phyloP scores from a whole-genome alignment of 2,329 filamentous ascomycete species.

The Colletotrichum cuscutae region DNA sequence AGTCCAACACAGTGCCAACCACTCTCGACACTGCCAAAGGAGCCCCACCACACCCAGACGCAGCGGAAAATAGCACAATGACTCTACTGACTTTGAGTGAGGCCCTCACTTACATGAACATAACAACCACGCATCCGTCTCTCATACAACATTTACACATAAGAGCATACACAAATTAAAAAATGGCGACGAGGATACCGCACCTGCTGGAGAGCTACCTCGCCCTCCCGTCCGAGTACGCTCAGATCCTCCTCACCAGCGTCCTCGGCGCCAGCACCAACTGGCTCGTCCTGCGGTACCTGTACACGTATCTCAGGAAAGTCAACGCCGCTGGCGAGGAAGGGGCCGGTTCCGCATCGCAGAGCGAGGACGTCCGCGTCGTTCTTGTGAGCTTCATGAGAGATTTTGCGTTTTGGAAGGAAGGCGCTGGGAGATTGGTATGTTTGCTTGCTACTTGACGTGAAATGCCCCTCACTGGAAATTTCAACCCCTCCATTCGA shows the following conservation, averaged over 20 bases:
- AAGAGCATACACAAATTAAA: not conserved
- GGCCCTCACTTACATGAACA: not conserved
- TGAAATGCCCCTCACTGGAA: not conserved
- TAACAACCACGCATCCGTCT: not conserved
- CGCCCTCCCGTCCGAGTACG: slow-evolving; percentile 64
- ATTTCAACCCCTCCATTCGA: slow-evolving; percentile 2
- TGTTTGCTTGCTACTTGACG: slow-evolving; percentile 39
- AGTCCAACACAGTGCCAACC: not conserved
- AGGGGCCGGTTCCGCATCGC: not conserved
- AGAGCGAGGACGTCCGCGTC: slow-evolving; percentile 58
- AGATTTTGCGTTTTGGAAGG: slow-evolving; percentile 81
- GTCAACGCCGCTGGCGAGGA: slow-evolving; percentile 7
- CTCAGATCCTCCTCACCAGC: slow-evolving; percentile 74
- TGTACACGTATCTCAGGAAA: slow-evolving; percentile 56
- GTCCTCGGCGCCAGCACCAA: slow-evolving; percentile 73
- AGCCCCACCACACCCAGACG: not conserved
- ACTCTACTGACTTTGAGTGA: not conserved
- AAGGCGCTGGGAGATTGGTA: slow-evolving; percentile 75
- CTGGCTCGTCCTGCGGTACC: slow-evolving; percentile 71
- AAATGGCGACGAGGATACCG: slow-evolving; percentile 66
- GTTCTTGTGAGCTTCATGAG: slow-evolving; percentile 87
- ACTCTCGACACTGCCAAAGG: not conserved
- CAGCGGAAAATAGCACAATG: not conserved
- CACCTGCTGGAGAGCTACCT: slow-evolving; percentile 74
- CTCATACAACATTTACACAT: not conserved